phyloP scores from a whole-genome alignment of 805 yeast species.

The Cyberlindnera suaveolens region DNA sequence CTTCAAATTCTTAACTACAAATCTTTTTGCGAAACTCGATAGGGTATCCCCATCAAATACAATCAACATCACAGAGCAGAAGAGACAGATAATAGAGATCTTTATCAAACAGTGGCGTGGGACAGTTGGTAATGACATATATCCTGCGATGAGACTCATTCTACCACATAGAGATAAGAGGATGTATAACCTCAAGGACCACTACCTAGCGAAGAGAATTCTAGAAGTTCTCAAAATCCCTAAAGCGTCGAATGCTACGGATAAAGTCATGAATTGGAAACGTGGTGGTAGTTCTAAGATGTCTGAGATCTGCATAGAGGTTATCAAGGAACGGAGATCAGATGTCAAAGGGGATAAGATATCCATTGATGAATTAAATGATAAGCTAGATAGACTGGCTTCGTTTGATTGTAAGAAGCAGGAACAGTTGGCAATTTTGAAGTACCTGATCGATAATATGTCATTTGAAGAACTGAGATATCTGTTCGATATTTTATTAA shows the following conservation, averaged over 20 bases:
- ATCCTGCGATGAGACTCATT: conserved; percentile 56
- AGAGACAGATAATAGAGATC: conserved; percentile 21
- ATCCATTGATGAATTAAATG: conserved; percentile 45
- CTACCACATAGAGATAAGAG: conserved; percentile 60
- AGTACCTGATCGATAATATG: conserved; percentile 46
- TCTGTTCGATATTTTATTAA: conserved; percentile 61
- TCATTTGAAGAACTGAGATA: conserved; percentile 59
- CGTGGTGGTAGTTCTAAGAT: conserved; percentile 36
- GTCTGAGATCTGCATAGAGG: conserved; percentile 42
- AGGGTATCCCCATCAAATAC: conserved; percentile 3
- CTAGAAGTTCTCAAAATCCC: conserved; percentile 52
- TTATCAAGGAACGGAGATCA: conserved; percentile 44
- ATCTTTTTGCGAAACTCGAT: conserved; percentile 25
- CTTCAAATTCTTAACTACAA: conserved; percentile 31
- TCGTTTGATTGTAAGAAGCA: conserved; percentile 24
- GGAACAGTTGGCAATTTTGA: conserved; percentile 39
- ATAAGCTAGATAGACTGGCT: conserved; percentile 39
- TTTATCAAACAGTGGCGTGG: conserved; percentile 47
- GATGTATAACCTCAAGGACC: conserved; percentile 58
- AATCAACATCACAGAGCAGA: conserved; percentile 4
- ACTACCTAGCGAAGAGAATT: conserved; percentile 45
- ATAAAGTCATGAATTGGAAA: conserved; percentile 42
- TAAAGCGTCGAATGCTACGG: conserved; percentile 55
- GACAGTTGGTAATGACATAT: conserved; percentile 56
- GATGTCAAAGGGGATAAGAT: conserved; percentile 29